These are phyloP conservation scores for Neurospora sp. DNA, from an alignment of 495 filamentous ascomycete species.

Conservation along the genomic window DNA sequence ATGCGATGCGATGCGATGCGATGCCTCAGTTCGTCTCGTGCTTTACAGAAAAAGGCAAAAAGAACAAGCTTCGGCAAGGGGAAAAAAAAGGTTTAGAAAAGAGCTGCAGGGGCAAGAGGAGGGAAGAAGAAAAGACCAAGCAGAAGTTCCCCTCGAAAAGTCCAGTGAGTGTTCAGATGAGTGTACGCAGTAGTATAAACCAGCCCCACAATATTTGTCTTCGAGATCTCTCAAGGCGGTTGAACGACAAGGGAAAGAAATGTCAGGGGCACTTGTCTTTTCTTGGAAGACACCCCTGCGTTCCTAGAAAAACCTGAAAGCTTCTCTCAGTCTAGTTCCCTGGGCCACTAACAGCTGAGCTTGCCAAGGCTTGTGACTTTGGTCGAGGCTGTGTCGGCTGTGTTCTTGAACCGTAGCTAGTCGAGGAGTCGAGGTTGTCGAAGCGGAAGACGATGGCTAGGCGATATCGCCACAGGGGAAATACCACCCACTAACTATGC, in stretches of 20 bases:
- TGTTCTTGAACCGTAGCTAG: not conserved
- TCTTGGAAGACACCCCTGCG: not conserved
- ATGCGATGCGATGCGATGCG: not conserved
- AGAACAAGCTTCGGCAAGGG: not conserved
- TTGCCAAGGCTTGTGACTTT: not conserved
- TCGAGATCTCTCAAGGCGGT: not conserved
- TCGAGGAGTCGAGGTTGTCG: not conserved
- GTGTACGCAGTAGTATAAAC: not conserved
- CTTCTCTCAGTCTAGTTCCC: not conserved
- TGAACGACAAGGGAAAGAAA: not conserved
- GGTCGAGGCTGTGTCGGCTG: not conserved
- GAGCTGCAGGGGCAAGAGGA: not conserved
- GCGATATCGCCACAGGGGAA: not conserved
- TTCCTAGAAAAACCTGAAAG: not conserved
- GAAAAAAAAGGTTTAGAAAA: not conserved
- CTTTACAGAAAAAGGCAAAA: not conserved
- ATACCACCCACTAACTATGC: not conserved
- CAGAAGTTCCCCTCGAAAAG: no score
- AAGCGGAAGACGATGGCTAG: not conserved
- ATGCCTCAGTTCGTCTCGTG: not conserved
- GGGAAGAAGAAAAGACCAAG: not conserved
- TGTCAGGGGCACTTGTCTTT: not conserved
- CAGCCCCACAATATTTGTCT: not conserved
- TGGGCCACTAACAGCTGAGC: not conserved
- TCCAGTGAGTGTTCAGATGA: not conserved